phyloP scores from a whole-genome alignment of 768 basidiomycete species.

The Boletus sp. region DNA sequence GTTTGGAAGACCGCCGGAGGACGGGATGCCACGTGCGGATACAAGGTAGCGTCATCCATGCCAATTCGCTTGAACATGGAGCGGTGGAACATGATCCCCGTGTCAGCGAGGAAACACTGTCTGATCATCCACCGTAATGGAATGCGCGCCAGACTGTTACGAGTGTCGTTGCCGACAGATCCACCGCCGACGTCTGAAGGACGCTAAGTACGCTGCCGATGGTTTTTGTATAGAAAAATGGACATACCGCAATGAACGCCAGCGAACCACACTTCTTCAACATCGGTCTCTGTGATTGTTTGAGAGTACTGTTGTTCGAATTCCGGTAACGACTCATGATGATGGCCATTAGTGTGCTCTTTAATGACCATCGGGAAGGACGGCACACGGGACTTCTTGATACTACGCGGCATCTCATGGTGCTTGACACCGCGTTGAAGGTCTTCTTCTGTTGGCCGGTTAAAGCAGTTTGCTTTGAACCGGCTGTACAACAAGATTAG shows the following conservation, averaged over 20 bases:
- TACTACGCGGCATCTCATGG: slow-evolving; percentile 46
- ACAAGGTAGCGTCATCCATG: slow-evolving; percentile 46
- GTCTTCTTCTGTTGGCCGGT: slow-evolving; percentile 42
- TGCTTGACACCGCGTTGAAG: slow-evolving; percentile 43
- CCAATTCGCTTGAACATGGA: slow-evolving; percentile 42
- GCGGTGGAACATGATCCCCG: slow-evolving; percentile 57
- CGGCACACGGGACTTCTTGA: slow-evolving; percentile 17
- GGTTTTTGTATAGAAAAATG: not conserved
- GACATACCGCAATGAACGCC: slow-evolving; percentile 66
- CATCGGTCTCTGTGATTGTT: slow-evolving; percentile 45
- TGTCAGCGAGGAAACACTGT: slow-evolving; percentile 53
- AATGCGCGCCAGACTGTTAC: slow-evolving; percentile 63
- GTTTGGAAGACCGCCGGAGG: slow-evolving; percentile 35
- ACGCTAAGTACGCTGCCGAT: not conserved
- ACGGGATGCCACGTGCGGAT: slow-evolving; percentile 41
- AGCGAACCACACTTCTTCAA: slow-evolving; percentile 79
- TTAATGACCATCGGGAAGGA: not conserved
- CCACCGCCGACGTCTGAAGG: slow-evolving; percentile 73
- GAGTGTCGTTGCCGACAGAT: slow-evolving; percentile 52
- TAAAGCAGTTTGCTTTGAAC: slow-evolving; percentile 35
- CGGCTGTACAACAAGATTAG: slow-evolving; percentile 19
- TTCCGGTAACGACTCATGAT: slow-evolving; percentile 26
- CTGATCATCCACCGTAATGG: slow-evolving; percentile 78
- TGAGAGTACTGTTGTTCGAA: slow-evolving; percentile 40
- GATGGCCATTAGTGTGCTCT: slow-evolving; percentile 2